Evolutionary conservation across 495 filamentous ascomycete genomes (phyloP).

Genomic region (Chaetomium cochliodes): DNA sequence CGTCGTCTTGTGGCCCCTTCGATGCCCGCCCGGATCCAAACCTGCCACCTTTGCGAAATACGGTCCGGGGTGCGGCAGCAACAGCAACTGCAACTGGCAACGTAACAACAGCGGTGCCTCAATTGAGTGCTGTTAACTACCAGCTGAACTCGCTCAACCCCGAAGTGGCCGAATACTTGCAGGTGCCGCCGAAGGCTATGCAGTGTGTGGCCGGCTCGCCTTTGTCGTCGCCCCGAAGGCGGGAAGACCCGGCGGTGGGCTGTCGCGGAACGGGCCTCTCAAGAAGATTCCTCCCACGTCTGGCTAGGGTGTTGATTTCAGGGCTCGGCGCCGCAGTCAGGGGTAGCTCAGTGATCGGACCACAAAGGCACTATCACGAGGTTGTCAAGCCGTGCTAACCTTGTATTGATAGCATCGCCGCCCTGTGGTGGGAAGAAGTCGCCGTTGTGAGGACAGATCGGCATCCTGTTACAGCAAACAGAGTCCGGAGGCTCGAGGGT

Average conservation of each 20-base stretch:
- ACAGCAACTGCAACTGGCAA: neutral
- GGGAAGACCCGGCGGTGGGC: neutral
- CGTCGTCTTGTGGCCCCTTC: conserved; percentile 6
- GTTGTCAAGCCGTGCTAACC: conserved; percentile 9
- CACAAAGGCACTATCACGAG: neutral
- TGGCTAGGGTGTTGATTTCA: neutral
- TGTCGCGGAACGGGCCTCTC: neutral
- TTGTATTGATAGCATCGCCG: conserved; percentile 10
- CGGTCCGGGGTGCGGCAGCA: neutral
- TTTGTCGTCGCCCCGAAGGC: conserved; percentile 1
- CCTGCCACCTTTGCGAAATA: neutral
- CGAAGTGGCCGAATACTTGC: neutral
- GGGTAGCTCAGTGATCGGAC: neutral
- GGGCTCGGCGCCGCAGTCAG: too few species aligned
- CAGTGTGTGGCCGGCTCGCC: neutral
- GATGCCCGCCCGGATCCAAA: conserved; percentile 5
- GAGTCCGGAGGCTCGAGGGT: neutral
- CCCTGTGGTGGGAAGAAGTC: neutral
- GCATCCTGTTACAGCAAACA: neutral
- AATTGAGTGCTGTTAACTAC: conserved; percentile 12
- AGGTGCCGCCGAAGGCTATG: neutral
- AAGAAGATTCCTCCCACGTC: neutral
- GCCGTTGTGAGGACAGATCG: conserved; percentile 17
- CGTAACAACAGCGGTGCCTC: neutral
- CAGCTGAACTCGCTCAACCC: conserved; percentile 7